These are phyloP conservation scores for Cenchrus purpureus DNA, from an alignment of 176 grass and related monocot genomes.

Conservation along the genomic window DNA sequence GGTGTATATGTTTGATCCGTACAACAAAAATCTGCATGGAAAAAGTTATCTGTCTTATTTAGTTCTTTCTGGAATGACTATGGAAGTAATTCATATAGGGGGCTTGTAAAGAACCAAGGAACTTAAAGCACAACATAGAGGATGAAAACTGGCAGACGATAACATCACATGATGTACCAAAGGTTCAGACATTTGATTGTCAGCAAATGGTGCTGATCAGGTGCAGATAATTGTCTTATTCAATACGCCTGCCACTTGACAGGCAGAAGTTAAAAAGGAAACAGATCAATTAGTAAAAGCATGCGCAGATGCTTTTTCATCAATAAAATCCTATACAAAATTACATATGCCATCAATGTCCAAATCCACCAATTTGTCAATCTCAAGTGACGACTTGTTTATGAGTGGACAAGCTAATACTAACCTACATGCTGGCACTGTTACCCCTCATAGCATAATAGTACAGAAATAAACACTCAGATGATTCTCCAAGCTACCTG, in stretches of 20 bases:
- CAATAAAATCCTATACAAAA: slow-evolving; percentile 17
- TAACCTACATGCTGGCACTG: slow-evolving; percentile 1
- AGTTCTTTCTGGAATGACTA: slow-evolving; percentile 25
- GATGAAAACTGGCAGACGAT: slow-evolving; percentile 11
- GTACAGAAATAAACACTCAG: not conserved
- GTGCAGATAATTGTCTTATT: not conserved
- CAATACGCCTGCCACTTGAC: not conserved
- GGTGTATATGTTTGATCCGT: slow-evolving; percentile 28
- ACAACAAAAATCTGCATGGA: slow-evolving; percentile 23
- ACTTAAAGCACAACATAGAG: not conserved
- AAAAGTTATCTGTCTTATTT: not conserved
- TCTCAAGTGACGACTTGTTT: slow-evolving; percentile 18
- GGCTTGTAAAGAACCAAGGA: not conserved
- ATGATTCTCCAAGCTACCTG: slow-evolving; percentile 25
- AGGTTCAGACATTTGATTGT: slow-evolving; percentile 2
- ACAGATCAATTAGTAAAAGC: slow-evolving; percentile 12
- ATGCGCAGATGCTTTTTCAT: slow-evolving; percentile 12
- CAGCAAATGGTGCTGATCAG: slow-evolving; percentile 26
- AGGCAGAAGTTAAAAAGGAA: not conserved
- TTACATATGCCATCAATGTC: slow-evolving; percentile 6
- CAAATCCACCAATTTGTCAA: not conserved
- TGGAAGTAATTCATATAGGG: not conserved
- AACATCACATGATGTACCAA: slow-evolving; percentile 5
- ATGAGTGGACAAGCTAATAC: slow-evolving; percentile 26
- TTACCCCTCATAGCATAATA: not conserved